A percentile compares a stretch with the other conserved stretches of the same genome.
These are phyloP conservation scores for Pseudopediastrum boryanum DNA, from an alignment of 139 green algal genomes.

Conservation along the genomic window DNA sequence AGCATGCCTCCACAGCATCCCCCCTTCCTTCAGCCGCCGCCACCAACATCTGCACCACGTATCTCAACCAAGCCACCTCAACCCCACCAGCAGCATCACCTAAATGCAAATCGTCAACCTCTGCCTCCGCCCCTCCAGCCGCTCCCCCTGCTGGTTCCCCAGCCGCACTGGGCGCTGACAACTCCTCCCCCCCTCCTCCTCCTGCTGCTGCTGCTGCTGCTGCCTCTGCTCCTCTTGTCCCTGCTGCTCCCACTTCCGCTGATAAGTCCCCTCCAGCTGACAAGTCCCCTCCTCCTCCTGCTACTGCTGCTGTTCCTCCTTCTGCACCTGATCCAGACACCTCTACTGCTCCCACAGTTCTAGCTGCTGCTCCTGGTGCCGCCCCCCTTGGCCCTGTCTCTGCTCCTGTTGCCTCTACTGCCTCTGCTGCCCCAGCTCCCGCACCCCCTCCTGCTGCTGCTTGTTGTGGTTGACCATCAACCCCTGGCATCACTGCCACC, in stretches of 20 bases:
- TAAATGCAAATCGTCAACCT: no score
- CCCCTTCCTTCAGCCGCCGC: no score
- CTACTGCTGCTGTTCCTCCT: not conserved
- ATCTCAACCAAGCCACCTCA: no score
- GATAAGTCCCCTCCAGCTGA: not conserved
- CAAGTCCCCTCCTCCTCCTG: not conserved
- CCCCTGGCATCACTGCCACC: not conserved
- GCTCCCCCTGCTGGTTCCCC: no score
- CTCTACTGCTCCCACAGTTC: not conserved
- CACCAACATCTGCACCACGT: no score
- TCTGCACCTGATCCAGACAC: not conserved
- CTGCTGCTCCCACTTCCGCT: not conserved
- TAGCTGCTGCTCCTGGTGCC: constrained; percentile 3
- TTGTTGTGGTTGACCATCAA: not conserved
- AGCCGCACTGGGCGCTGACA: no score
- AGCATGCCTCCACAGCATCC: no score
- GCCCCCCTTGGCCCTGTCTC: not conserved
- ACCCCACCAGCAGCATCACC: no score
- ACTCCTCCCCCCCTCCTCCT: no score
- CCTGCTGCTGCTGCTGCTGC: constrained; percentile 7
- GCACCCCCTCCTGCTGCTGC: not conserved
- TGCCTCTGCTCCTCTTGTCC: not conserved
- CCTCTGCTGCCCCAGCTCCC: not conserved
- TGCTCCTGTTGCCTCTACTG: not conserved
- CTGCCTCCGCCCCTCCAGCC: no score